Evolutionary conservation across 2,329 filamentous ascomycete species (phyloP), one percentile per base, ranked within the genome.

Genomic region (Aspergillus intermedius): DNA sequence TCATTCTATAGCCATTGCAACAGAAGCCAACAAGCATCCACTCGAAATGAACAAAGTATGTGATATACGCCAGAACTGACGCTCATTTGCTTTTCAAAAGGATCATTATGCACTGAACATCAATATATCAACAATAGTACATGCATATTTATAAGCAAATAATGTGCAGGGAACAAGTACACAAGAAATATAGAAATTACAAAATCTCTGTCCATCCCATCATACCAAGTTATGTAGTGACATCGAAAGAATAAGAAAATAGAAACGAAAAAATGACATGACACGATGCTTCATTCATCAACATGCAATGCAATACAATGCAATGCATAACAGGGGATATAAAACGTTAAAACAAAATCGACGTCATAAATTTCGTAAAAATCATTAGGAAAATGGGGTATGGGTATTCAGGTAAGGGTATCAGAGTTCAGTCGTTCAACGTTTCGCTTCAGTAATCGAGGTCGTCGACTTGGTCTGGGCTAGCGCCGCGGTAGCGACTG

Each of bases 101-200:
- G 4, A 30, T 30, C 25, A 30, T 12, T 30, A 30, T 30, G 25
- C 25, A 30, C 25, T 10, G 25, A 30, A 30, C 25, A 30, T 30
- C 25, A 30, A 30, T 10, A 30, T 12, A 30, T 30, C 25, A 30
- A 12, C 25, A 30, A 30, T 30, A 10, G 9, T 30, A 30, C 25
- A 19, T 40, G 37, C 37, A 40, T 12, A 10, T 12, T 19, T 19
- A 40, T 22, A 19, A 19, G 3, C 17, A 40, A 40, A 19, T 9
- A 70, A 74, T 0, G 68, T 70, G 5, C 76, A 79, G 2, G 71
- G 73, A 1, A 69, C 62, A 4, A 66, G 64, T 10, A 74, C 64
- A 48, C 56, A 53, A 44, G 57, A 50, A 54, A 57, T 53, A 52
- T n/a, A 25, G 13, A 21, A 35, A 48, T 35, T 51, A 48, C 52